These are phyloP conservation scores for Myxozyma udenii DNA, from an alignment of 805 yeast species.

Conservation along the genomic window DNA sequence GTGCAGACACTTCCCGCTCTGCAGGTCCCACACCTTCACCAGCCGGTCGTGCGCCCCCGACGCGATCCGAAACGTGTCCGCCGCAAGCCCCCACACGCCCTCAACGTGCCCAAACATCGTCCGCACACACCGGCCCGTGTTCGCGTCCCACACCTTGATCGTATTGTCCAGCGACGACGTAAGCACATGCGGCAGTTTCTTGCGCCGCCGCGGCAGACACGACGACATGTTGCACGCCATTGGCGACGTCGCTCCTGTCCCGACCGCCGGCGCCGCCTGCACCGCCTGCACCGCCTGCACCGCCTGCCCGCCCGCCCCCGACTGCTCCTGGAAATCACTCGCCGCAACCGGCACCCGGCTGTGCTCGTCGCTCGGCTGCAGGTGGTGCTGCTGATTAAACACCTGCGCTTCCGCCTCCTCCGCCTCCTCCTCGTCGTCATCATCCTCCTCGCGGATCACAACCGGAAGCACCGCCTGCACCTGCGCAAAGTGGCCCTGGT, in stretches of 20 bases:
- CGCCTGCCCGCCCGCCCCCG: too few species aligned
- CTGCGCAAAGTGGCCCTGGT: conserved; percentile 82
- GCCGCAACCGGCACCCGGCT: conserved; percentile 14
- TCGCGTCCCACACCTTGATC: conserved; percentile 91
- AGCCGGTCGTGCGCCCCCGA: conserved; percentile 92
- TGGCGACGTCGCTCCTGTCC: conserved; percentile 29
- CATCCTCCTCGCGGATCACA: conserved; percentile 56
- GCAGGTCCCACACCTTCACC: conserved; percentile 93
- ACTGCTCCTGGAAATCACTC: conserved; percentile 23
- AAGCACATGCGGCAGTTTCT: conserved; percentile 18
- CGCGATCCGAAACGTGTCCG: conserved; percentile 90
- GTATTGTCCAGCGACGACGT: conserved; percentile 96
- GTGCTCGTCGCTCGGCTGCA: neutral
- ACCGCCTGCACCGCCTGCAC: conserved; percentile 16
- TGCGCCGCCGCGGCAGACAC: conserved; percentile 11
- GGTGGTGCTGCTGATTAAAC: conserved; percentile 20
- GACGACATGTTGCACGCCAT: conserved; percentile 13
- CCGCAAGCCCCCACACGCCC: conserved; percentile 96
- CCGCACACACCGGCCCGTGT: conserved; percentile 80
- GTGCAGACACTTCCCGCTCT: conserved; percentile 89
- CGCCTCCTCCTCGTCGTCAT: conserved; percentile 32
- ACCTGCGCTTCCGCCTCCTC: conserved; percentile 12
- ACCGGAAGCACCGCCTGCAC: conserved; percentile 90
- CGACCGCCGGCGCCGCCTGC: too few species aligned
- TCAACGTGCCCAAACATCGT: conserved; percentile 98